Evolutionary conservation across 1,139 yeast genomes (phyloP), one percentile per base, ranked within the genome.

Genomic region (Blastobotrys petasosporus): DNA sequence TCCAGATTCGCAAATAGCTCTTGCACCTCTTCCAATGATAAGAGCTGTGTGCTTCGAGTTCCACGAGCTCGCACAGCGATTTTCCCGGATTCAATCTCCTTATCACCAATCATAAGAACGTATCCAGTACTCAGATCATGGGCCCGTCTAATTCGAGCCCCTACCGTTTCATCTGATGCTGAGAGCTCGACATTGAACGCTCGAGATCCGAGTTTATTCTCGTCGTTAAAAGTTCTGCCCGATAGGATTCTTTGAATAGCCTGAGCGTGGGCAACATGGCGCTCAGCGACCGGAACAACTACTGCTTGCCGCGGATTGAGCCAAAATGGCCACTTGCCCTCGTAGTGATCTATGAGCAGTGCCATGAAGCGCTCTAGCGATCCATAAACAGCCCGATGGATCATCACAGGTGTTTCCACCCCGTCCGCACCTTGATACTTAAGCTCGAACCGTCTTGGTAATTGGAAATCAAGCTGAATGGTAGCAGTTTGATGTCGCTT

Each of bases 241-340:
- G 77, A 71, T 34, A 82, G 65, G 44, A 61, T 49, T 9, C 61
- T 57, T 31, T 74, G 77, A 3, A 81, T 63, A 16, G 70, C 64
- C 41, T 72, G 66, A 1, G 95, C 92, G 49, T 75, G 71, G 15
- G 63, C 74, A 9, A 58, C 58, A 60, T 84, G 87, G 4, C 70
- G 60, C 5, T 71, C 75, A 45, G 83, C 82, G 3, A 92, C 83
- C 1, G 98, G 97, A 4, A 94, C 75, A 2, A 92, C 76, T 37
- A 85, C 73, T 0, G 94, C 95, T 63, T 92, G 99, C 54, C 94
- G 75, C n/a, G 98, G 97, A 51, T 85, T 86, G 49, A 92, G 67
- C 98, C 98, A 92, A 63, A 94, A 92, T 10, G 99, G 99, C 98
- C 99, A 92, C 56, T 84, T 84, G 0, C 98, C 99, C 47, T 79